phyloP scores from a whole-genome alignment of 306 rosid genomes.

The Quercus glauca region DNA sequence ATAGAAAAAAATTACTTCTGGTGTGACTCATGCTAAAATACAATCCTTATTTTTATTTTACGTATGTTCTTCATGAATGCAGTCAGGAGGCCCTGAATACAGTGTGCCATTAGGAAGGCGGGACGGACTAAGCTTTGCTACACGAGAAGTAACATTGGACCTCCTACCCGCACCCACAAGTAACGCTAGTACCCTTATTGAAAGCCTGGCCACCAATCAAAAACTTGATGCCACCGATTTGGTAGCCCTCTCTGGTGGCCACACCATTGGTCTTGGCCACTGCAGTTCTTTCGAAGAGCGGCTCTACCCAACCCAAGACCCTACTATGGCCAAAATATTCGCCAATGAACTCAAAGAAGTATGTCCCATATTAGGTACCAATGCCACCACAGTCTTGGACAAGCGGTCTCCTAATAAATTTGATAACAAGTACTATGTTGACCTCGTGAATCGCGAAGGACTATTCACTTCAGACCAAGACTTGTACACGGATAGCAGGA shows the following conservation, averaged over 20 bases:
- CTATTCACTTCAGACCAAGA: constrained; percentile 69
- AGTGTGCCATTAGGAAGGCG: constrained; percentile 56
- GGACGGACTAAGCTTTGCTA: constrained; percentile 52
- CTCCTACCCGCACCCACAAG: constrained; percentile 53
- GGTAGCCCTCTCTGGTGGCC: constrained; percentile 71
- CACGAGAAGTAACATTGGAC: constrained; percentile 7
- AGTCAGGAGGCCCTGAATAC: constrained; percentile 75
- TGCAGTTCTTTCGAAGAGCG: constrained; percentile 43
- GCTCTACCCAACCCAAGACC: constrained; percentile 60
- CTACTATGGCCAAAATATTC: constrained; percentile 51
- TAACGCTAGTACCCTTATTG: constrained; percentile 32
- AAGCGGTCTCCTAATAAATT: constrained; percentile 51
- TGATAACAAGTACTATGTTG: constrained; percentile 66
- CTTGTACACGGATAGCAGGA: constrained; percentile 40
- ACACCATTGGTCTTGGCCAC: constrained; percentile 63
- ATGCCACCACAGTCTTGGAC: constrained; percentile 41
- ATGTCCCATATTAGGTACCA: constrained; percentile 6
- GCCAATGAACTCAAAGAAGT: constrained; percentile 40
- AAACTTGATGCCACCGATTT: constrained; percentile 53
- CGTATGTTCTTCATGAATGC: neutral
- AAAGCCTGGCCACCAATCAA: constrained; percentile 32
- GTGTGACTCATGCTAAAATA: neutral
- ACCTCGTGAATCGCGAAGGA: constrained; percentile 66
- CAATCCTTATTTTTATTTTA: no score
- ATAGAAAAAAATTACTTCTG: no score